phyloP scores from a whole-genome alignment of 129 eudicot species.

The Flaveria bidentis region DNA sequence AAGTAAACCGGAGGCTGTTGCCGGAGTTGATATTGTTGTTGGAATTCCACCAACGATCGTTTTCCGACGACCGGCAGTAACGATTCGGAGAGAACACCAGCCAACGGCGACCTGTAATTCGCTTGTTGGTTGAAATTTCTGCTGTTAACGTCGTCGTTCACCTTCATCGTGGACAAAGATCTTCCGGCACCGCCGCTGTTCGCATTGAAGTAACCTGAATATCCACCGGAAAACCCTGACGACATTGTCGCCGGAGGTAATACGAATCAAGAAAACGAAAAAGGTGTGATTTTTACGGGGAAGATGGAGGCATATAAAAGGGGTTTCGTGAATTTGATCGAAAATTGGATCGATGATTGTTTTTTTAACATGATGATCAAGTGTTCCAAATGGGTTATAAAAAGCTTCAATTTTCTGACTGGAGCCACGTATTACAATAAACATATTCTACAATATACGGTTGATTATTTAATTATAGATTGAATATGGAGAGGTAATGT shows the following conservation, averaged over 20 bases:
- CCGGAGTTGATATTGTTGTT: slow-evolving; percentile 27
- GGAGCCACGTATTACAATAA: slow-evolving; percentile 34
- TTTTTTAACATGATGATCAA: not conserved
- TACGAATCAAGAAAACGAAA: slow-evolving; percentile 3
- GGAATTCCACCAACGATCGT: slow-evolving; percentile 68
- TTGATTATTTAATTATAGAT: slow-evolving; percentile 20
- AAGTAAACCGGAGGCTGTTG: slow-evolving; percentile 36
- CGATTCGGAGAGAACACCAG: too few relatives aligned
- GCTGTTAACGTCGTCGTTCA: slow-evolving; percentile 17
- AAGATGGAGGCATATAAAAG: slow-evolving; percentile 12
- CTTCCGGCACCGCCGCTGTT: slow-evolving; percentile 37
- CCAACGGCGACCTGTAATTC: slow-evolving; percentile 41
- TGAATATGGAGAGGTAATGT: slow-evolving; percentile 25
- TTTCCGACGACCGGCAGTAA: slow-evolving; percentile 42
- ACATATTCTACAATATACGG: slow-evolving; percentile 27
- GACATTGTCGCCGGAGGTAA: slow-evolving; percentile 43
- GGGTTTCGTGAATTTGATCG: slow-evolving; percentile 30
- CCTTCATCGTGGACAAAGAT: slow-evolving; percentile 35
- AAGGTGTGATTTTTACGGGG: not conserved
- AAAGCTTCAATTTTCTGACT: slow-evolving; percentile 28
- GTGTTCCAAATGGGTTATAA: slow-evolving; percentile 34
- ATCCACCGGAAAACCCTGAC: slow-evolving; percentile 58
- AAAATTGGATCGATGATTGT: slow-evolving; percentile 24
- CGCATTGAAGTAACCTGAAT: slow-evolving; percentile 41
- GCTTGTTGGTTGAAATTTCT: slow-evolving; percentile 37